Evolutionary conservation across 345 rosid species (phyloP), one percentile per base, ranked within the genome.

Genomic region (Gossypium bickii): DNA sequence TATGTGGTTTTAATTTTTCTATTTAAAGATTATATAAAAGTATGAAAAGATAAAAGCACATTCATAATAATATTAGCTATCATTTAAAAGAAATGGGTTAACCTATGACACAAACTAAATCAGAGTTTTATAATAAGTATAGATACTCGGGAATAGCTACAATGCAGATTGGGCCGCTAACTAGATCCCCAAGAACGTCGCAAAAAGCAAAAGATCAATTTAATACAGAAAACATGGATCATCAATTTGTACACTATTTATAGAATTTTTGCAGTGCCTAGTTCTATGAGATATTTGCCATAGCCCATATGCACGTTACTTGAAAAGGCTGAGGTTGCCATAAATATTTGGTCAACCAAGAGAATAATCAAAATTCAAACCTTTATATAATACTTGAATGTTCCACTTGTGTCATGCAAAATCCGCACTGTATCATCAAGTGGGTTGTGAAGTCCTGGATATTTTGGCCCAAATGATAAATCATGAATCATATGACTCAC

Each of bases 331-430:
- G 45, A 51, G 15, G 58, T 38, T 41, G 67, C 45, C 25, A 38
- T 2, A 69, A 64, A 53, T 51, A 8, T 38, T 15, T 13, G 61
- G 27, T 22, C 43, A 84, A 71, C 38, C 67, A 51, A 62, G 76
- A 78, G 8, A 58, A 71, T 17, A 66, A 34, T 0, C 41, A 3
- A 0, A 41, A 60, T 49, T 76, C 85, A 72, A 76, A 91, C 99
- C 98, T 96, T 96, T 59, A 96, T 92, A 82, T 88, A 96, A 80
- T 96, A 93, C 77, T 96, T 93, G 89, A 96, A 96, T 72, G 90
- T 88, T 83, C 99, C 98, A 78, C 95, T 96, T 58, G 92, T 71
- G 13, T 83, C 86, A 66, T 80, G 97, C 78, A 93, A 85, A 74
- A 86, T 81, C 72, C 98, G 84, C 24, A 10, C 76, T 2, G 97